Evolutionary conservation across 2,329 filamentous ascomycete species (phyloP).

Genomic region (Cladosporium sp.): DNA sequence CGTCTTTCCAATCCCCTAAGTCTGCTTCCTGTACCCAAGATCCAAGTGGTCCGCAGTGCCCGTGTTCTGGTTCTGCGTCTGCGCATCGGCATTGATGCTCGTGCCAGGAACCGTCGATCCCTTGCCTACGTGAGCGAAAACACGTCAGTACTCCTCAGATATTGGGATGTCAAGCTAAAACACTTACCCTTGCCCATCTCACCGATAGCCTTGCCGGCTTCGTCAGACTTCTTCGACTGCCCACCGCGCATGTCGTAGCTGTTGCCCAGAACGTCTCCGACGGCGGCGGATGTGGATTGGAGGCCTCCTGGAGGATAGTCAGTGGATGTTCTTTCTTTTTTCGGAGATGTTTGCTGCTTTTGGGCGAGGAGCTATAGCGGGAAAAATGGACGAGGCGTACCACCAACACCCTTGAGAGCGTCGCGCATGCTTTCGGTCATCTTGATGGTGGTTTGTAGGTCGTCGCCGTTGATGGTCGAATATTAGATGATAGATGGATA

Average conservation of each 20-base stretch:
- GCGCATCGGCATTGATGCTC: constrained; percentile 27
- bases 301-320: constrained; percentile 27
- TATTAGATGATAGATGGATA: too few relatives aligned
- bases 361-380: too few relatives aligned
- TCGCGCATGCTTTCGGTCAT: too few relatives aligned
- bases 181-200: constrained; percentile 28
- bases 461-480: too few relatives aligned
- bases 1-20: neutral
- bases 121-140: neutral
- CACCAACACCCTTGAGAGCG: too few relatives aligned
- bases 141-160: neutral
- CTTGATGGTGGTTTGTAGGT: too few relatives aligned
- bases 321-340: neutral
- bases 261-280: constrained; percentile 31
- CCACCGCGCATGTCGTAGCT: constrained; percentile 27
- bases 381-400: too few relatives aligned
- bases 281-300: constrained; percentile 27
- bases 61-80: constrained; percentile 32
- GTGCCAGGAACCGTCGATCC: constrained; percentile 31
- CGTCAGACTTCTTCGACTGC: constrained; percentile 32
- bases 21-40: constrained; percentile 30
- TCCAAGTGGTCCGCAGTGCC: constrained; percentile 35
- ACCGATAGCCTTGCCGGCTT: constrained; percentile 28
- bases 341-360: too few relatives aligned
- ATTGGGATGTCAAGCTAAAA: neutral